Evolutionary conservation across 78 protist genomes (phyloP).

Genomic region (Andalucia godoyi): DNA sequence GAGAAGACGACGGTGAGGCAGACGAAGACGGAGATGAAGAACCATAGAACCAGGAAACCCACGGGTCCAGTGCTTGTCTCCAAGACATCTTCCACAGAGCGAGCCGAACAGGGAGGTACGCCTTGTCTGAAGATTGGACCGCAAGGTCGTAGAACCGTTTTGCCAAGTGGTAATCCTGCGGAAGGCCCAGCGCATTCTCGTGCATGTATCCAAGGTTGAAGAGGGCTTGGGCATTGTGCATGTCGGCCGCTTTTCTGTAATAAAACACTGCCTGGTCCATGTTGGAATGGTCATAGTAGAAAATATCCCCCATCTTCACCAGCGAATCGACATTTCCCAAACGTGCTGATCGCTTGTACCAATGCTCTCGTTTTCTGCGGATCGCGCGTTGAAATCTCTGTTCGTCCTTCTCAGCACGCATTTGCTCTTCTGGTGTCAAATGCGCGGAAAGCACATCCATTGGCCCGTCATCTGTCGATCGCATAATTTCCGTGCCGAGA

Average conservation of each 20-base stretch:
- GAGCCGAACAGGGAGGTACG: constrained; percentile 40
- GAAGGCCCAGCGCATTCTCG: constrained; percentile 53
- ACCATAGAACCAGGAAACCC: too few relatives aligned
- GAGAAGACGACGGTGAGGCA: too few relatives aligned
- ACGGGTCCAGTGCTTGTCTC: too few relatives aligned
- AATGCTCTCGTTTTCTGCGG: too few relatives aligned
- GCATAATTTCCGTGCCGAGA: too few relatives aligned
- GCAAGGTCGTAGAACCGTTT: constrained; percentile 73
- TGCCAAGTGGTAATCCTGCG: constrained; percentile 63
- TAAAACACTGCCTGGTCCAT: background rate
- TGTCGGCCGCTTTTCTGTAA: background rate
- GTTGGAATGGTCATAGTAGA: constrained; percentile 48
- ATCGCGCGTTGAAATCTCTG: too few relatives aligned
- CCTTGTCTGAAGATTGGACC: constrained; percentile 14
- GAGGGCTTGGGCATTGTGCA: constrained; percentile 36
- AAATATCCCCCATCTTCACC: constrained; percentile 61
- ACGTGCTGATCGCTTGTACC: too few relatives aligned
- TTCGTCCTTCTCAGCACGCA: too few relatives aligned
- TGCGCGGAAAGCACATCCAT: too few relatives aligned
- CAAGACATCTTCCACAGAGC: constrained; percentile 24
- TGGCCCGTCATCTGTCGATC: too few relatives aligned
- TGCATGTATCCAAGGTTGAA: constrained; percentile 75
- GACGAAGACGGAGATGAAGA: too few relatives aligned
- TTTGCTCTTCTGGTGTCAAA: too few relatives aligned
- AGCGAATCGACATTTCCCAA: constrained; percentile 17